These are phyloP conservation scores for Nemania sp. DNA, from an alignment of 2,329 filamentous ascomycete species.

Conservation along the genomic window DNA sequence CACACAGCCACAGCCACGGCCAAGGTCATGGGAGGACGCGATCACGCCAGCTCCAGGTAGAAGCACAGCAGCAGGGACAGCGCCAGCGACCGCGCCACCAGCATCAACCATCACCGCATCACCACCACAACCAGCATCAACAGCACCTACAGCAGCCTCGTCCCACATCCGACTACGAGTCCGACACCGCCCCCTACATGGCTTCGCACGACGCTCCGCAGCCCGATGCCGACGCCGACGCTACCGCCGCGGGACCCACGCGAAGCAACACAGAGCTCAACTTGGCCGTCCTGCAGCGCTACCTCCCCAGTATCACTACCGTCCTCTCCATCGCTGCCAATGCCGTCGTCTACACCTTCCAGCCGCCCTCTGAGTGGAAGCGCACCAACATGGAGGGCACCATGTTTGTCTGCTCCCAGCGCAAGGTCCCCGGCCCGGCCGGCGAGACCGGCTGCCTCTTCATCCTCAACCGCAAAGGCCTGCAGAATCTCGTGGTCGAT, in stretches of 20 bases:
- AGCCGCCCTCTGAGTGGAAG: conserved; percentile 69
- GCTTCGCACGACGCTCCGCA: conserved; percentile 45
- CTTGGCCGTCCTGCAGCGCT: conserved; percentile 77
- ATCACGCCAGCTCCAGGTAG: conserved; percentile 35
- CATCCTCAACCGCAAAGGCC: conserved; percentile 70
- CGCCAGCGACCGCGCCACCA: background rate
- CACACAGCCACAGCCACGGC: conserved; percentile 11
- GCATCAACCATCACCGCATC: background rate
- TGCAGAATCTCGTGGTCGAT: conserved; percentile 71
- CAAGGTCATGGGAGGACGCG: conserved; percentile 43
- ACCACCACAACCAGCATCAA: background rate
- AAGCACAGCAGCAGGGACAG: conserved; percentile 27
- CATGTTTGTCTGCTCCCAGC: conserved; percentile 79
- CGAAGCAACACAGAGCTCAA: conserved; percentile 87
- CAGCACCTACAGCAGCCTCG: conserved; percentile 23
- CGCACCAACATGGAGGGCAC: conserved; percentile 85
- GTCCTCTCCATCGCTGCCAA: conserved; percentile 84
- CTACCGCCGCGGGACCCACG: conserved; percentile 52
- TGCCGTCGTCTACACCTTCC: conserved; percentile 81
- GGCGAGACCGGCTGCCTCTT: conserved; percentile 61
- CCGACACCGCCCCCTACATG: conserved; percentile 59
- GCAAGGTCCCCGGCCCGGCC: conserved; percentile 40
- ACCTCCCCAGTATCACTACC: conserved; percentile 71
- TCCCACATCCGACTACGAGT: conserved; percentile 64
- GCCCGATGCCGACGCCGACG: conserved; percentile 30